Base-by-base conservation (phyloP, 371 early-diverging fungal genomes). In the Saksenaea vasiformis region DNA sequence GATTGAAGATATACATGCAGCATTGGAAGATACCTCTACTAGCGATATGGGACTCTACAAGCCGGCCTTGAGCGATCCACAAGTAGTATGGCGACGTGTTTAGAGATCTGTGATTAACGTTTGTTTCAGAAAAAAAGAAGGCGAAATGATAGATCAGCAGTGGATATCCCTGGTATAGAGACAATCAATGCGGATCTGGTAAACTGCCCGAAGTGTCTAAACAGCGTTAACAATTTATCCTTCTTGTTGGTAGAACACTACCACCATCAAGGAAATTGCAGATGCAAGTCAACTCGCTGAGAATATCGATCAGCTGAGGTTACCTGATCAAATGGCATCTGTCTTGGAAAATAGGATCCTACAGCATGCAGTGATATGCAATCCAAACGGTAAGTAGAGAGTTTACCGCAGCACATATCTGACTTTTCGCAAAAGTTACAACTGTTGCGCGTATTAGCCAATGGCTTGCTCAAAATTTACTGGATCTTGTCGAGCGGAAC, bases 301-400 rank as follows among this genome's bases (percentile, higher is more conserved):
- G 31, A 72, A 73, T 41, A 65, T 82, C 14, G 79, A 83, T 35
- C 66, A 65, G 3, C 70, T 83, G 11, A 67, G 72, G 4, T 58
- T 82, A 27, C 74, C 83, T 0, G 79, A 83, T 34, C 84, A 82
- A 56, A 68, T 86, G 44, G 66, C 73, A 11, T 68, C 73, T 1
- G 62, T 86, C 1, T 67, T 84, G 13, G 76, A 82, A 4, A 77
- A 78, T 34, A 69, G 85, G 11, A 54, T 76, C 28, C 56, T 84
- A 8, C 86, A 86, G 60, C 83, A 84, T 67, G 56, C 81, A 3
- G 31, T 86, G 19, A 54, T 74, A 7, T 76, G 77, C 60, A 60
- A 68, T 34, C 68, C 69, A 19, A 47, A 65, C 26, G 70, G 77
- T 77, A 73, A 67, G 59, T 13, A 22, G 43, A 28, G 11, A 24